Conservation (phyloP, 2,329 filamentous ascomycete species). For the Apiospora aurea region DNA sequence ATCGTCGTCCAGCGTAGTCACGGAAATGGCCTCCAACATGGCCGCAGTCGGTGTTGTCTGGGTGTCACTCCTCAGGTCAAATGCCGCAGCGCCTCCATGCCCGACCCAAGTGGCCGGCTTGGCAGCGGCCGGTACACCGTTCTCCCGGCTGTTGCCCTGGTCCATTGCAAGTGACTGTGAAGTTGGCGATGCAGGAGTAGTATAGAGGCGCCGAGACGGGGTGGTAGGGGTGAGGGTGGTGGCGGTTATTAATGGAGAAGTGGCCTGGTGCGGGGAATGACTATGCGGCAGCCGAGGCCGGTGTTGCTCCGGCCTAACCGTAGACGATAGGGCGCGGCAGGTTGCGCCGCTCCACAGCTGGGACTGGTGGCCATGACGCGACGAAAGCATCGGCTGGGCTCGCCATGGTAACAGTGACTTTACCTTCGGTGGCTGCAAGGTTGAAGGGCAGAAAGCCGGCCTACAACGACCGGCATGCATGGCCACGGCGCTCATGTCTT, state of each 20-base stretch:
- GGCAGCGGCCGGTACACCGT: neutral
- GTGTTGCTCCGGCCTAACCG: conserved; percentile 7
- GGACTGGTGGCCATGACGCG: neutral
- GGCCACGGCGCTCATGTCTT: conserved; percentile 1
- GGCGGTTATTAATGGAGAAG: conserved; percentile 25
- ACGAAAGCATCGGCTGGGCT: neutral
- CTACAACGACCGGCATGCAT: neutral
- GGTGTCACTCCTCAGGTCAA: conserved; percentile 60
- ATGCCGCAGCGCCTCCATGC: conserved; percentile 40
- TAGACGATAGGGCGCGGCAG: conserved; percentile 9
- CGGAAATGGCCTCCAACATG: conserved; percentile 75
- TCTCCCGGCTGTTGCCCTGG: neutral
- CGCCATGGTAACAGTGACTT: neutral
- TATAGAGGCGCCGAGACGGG: conserved; percentile 25
- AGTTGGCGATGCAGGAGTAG: conserved; percentile 10
- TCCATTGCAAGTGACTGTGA: neutral
- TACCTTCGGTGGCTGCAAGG: neutral
- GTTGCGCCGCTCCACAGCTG: conserved; percentile 2
- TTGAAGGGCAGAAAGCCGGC: neutral
- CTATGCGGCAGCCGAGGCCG: conserved; percentile 21
- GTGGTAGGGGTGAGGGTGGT: neutral
- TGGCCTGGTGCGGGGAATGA: conserved; percentile 1
- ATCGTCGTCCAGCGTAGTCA: conserved; percentile 77
- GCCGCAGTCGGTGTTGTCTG: conserved; percentile 72
- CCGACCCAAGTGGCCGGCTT: conserved; percentile 40